Evolutionary conservation across 2,329 filamentous ascomycete genomes (phyloP).

Genomic region (Aspergillus quadrilineatus): DNA sequence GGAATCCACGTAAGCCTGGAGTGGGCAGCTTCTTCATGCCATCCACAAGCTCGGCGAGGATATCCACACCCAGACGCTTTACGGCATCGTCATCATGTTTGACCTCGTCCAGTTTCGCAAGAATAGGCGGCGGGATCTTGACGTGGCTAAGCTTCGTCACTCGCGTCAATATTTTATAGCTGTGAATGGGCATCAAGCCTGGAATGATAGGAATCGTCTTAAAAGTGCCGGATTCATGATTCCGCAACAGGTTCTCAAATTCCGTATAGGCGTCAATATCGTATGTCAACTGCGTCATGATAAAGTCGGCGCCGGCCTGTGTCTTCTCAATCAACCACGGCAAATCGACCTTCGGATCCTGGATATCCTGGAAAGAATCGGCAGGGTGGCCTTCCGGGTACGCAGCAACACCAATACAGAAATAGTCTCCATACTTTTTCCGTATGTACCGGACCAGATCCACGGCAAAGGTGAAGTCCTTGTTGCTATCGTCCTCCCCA

Average conservation of each 20-base stretch:
- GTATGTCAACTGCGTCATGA: constrained; percentile 98
- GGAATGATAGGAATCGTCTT: constrained; percentile 87
- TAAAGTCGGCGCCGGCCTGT: constrained; percentile 88
- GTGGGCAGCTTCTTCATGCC: constrained; percentile 67
- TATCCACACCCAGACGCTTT: constrained; percentile 53
- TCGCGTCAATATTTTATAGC: constrained; percentile 90
- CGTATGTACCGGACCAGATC: constrained; percentile 90
- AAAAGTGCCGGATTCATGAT: constrained; percentile 81
- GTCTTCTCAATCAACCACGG: constrained; percentile 89
- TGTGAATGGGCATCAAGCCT: constrained; percentile 95
- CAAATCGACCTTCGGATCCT: constrained; percentile 66
- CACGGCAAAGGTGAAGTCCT: constrained; percentile 82
- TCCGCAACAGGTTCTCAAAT: constrained; percentile 74
- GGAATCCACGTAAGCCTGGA: constrained; percentile 71
- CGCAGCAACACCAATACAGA: constrained; percentile 89
- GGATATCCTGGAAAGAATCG: constrained; percentile 80
- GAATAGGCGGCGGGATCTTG: constrained; percentile 68
- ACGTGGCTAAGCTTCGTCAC: constrained; percentile 95
- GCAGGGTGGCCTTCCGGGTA: constrained; percentile 96
- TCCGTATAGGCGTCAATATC: constrained; percentile 77
- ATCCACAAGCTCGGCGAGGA: constrained; percentile 80
- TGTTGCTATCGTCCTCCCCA: constrained; percentile 60
- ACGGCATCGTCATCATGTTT: constrained; percentile 50
- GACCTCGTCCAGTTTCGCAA: constrained; percentile 58
- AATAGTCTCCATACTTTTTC: constrained; percentile 84